Conservation (phyloP, 495 filamentous ascomycete genomes). For the Penicillium chermesinum region DNA sequence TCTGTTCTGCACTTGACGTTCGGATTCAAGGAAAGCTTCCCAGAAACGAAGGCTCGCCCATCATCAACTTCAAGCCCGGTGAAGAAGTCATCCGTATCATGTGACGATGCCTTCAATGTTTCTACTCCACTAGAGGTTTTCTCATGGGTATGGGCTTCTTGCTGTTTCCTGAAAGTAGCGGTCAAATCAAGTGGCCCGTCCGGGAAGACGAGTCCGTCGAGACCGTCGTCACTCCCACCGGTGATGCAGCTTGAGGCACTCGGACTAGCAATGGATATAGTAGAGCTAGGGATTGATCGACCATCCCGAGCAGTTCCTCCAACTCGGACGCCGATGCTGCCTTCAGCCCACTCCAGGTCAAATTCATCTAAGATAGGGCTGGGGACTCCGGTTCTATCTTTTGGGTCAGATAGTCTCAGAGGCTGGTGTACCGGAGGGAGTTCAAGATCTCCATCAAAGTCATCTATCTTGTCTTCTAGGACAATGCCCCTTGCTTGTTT, state of each 20-base stretch:
- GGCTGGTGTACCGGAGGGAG: conserved; percentile 55
- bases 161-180: conserved; percentile 65
- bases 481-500: conserved; percentile 6
- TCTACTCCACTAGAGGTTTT: conserved; percentile 21
- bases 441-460: conserved; percentile 75
- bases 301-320: conserved; percentile 76
- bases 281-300: conserved; percentile 74
- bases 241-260: conserved; percentile 87
- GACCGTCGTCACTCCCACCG: conserved; percentile 85
- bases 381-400: conserved; percentile 54
- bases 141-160: conserved; percentile 48
- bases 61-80: conserved; percentile 82
- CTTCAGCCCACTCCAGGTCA: conserved; percentile 82
- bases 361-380: conserved; percentile 66
- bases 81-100: conserved; percentile 73
- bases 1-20: conserved; percentile 82
- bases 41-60: conserved; percentile 71
- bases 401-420: conserved; percentile 55
- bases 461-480: conserved; percentile 49
- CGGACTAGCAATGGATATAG: conserved; percentile 82
- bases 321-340: conserved; percentile 81
- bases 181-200: conserved; percentile 76
- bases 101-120: conserved; percentile 15
- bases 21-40: conserved; percentile 80
- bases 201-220: conserved; percentile 78